Percentiles rank a stretch among this genome's conserved stretches.
These are phyloP conservation scores for Euphorbia schlechtendalii DNA, from an alignment of 441 rosid species.

Conservation along the genomic window DNA sequence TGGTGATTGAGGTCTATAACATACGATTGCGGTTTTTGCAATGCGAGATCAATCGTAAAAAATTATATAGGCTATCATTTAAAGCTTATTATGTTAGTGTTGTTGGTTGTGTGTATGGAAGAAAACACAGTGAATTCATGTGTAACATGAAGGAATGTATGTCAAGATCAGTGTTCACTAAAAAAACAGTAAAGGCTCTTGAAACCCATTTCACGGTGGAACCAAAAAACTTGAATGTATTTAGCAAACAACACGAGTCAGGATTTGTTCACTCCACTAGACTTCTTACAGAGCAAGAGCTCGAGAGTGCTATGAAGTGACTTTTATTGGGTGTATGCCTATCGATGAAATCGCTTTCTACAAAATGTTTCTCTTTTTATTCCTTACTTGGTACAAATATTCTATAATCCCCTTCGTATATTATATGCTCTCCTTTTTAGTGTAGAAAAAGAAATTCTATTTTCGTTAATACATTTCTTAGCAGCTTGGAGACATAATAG, in stretches of 20 bases:
- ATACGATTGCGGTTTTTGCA: neutral
- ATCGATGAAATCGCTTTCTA: no score
- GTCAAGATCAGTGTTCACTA: constrained; percentile 47
- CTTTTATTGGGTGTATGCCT: neutral
- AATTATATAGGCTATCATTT: no score
- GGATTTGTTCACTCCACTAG: constrained; percentile 34
- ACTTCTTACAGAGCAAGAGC: constrained; percentile 45
- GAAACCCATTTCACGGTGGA: constrained; percentile 47
- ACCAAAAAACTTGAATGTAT: constrained; percentile 28
- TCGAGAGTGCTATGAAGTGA: constrained; percentile 27
- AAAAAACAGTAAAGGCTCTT: constrained; percentile 45
- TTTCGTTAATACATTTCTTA: no score
- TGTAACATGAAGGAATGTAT: constrained; percentile 62
- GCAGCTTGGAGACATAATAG: no score
- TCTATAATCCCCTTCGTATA: no score
- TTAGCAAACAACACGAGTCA: constrained; percentile 15
- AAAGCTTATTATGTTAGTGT: no score
- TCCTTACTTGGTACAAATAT: no score
- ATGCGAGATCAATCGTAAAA: no score
- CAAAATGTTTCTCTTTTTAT: no score
- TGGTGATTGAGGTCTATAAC: neutral
- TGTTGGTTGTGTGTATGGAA: constrained; percentile 31
- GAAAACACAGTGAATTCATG: constrained; percentile 57
- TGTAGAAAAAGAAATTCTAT: no score
- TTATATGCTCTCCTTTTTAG: no score